Conservation (phyloP, 768 basidiomycete genomes). For the Gyrodon lividus region DNA sequence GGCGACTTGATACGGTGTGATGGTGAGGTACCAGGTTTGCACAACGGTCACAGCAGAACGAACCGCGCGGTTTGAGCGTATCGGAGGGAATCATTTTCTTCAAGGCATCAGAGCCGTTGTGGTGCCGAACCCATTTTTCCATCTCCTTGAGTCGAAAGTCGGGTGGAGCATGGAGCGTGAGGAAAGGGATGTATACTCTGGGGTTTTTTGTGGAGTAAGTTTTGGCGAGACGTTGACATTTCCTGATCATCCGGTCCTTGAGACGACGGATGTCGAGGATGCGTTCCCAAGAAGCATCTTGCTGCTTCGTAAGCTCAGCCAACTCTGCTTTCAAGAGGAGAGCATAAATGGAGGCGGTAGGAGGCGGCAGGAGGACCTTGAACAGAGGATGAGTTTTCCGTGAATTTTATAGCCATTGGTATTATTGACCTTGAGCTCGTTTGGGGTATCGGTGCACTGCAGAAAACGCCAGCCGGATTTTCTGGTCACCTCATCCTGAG, state of each 20-base stretch:
- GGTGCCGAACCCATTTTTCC: constrained; percentile 71
- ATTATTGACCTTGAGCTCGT: constrained; percentile 63
- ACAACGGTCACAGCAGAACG: constrained; percentile 35
- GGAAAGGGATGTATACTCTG: constrained; percentile 49
- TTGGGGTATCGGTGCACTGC: constrained; percentile 73
- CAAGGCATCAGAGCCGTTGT: constrained; percentile 31
- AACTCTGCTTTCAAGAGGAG: constrained; percentile 63
- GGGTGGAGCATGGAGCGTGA: constrained; percentile 63
- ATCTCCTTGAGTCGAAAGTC: constrained; percentile 79
- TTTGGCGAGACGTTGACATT: constrained; percentile 65
- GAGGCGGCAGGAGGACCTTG: constrained; percentile 68
- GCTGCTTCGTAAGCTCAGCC: constrained; percentile 58
- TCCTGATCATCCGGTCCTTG: constrained; percentile 82
- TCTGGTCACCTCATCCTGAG: constrained; percentile 48
- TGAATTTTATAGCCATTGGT: not conserved
- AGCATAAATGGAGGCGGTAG: constrained; percentile 63
- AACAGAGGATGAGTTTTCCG: constrained; percentile 7
- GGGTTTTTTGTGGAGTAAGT: constrained; percentile 39
- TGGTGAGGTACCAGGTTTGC: constrained; percentile 34
- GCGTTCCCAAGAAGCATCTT: constrained; percentile 60
- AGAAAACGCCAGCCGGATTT: constrained; percentile 68
- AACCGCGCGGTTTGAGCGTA: constrained; percentile 24
- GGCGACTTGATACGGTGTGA: constrained; percentile 27
- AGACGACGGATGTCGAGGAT: constrained; percentile 73
- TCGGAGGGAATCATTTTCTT: constrained; percentile 23